phyloP scores from a whole-genome alignment of 345 rosid genomes.

The Jatropha curcas region DNA sequence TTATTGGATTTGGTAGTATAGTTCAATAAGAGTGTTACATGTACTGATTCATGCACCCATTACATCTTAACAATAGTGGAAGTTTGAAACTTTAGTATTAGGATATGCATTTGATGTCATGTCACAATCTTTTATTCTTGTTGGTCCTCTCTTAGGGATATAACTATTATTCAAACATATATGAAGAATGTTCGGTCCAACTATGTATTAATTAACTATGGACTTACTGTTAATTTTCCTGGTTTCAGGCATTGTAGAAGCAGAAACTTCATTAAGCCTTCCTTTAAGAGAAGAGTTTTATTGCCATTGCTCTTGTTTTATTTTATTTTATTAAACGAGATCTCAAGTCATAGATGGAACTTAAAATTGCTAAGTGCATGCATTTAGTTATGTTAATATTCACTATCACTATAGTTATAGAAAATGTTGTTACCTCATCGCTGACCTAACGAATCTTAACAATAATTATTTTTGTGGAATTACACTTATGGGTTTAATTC shows the following conservation, averaged over 20 bases:
- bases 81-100: background rate
- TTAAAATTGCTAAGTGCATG: slow-evolving; percentile 2
- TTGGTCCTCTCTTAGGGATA: background rate
- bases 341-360: background rate
- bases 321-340: too few relatives aligned
- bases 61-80: slow-evolving; percentile 13
- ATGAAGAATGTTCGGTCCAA: background rate
- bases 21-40: background rate
- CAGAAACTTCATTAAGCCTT: too few relatives aligned
- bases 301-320: background rate
- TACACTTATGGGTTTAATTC: too few relatives aligned
- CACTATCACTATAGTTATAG: background rate
- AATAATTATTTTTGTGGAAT: background rate
- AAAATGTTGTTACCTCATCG: background rate
- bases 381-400: background rate
- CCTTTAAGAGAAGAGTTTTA: background rate
- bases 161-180: background rate
- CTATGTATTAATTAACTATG: background rate
- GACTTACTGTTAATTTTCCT: background rate
- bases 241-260: too few relatives aligned
- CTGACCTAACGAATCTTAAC: background rate
- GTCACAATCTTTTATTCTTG: background rate
- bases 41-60: slow-evolving; percentile 33
- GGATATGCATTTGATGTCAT: background rate
- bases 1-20: slow-evolving; percentile 2